phyloP scores from a whole-genome alignment of 2,329 filamentous ascomycete species.

The Calonectria montana region DNA sequence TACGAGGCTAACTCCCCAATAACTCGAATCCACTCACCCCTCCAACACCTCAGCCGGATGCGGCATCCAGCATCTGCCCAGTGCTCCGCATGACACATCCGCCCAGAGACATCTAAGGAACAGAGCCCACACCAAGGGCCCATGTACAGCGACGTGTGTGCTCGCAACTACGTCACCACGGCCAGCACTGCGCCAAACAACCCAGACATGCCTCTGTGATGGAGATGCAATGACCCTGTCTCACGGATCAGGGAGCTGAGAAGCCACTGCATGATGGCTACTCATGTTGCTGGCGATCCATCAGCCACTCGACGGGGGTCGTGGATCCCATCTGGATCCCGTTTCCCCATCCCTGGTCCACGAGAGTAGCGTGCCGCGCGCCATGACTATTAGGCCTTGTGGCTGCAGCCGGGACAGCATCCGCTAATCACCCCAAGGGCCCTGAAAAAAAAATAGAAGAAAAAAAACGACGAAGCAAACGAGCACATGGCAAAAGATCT shows the following conservation, averaged over 20 bases:
- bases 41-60: not conserved
- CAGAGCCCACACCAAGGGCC: not conserved
- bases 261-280: conserved; percentile 30
- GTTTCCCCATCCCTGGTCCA: conserved; percentile 28
- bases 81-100: conserved; percentile 10
- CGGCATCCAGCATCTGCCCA: not conserved
- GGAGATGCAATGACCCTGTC: conserved; percentile 16
- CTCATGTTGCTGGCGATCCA: conserved; percentile 34
- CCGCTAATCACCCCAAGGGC: conserved; percentile 31
- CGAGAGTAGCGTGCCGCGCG: conserved; percentile 35
- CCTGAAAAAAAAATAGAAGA: not conserved
- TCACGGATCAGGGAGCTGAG: conserved; percentile 29
- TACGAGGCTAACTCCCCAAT: conserved; percentile 15
- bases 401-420: conserved; percentile 38
- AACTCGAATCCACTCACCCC: not conserved
- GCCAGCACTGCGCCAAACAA: not conserved
- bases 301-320: conserved; percentile 36
- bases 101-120: not conserved
- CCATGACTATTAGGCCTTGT: conserved; percentile 28
- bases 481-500: conserved; percentile 28
- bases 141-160: not conserved
- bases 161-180: not conserved
- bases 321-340: conserved; percentile 31
- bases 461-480: conserved; percentile 10
- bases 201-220: not conserved